Conservation (phyloP, 2,329 filamentous ascomycete species). For the Trichoderma semiorbis region DNA sequence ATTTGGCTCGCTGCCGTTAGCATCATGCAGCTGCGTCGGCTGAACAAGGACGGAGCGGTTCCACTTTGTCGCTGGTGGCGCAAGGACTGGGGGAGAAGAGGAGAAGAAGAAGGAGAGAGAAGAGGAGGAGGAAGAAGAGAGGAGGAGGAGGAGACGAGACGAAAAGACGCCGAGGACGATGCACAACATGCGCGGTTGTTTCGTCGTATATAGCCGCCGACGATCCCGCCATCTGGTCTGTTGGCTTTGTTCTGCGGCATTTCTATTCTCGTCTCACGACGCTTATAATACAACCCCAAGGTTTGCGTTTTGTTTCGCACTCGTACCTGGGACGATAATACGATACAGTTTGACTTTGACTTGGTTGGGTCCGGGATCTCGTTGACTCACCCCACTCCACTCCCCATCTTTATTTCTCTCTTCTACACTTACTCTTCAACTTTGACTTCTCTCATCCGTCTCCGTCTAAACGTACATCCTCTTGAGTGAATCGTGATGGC, state of each 20-base stretch:
- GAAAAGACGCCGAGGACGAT: not conserved
- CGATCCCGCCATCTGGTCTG: not conserved
- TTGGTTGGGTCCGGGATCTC: not conserved
- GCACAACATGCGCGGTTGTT: slow-evolving; percentile 15
- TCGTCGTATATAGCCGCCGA: slow-evolving; percentile 17
- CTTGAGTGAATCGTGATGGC: slow-evolving; percentile 32
- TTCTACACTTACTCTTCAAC: not conserved
- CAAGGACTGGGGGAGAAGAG: not conserved
- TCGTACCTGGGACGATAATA: not conserved
- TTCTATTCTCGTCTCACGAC: slow-evolving; percentile 6
- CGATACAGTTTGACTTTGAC: not conserved
- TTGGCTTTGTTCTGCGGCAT: slow-evolving; percentile 8
- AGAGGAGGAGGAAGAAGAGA: not conserved
- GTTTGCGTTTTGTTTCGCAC: not conserved
- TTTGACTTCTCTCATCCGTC: not conserved
- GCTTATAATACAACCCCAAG: not conserved
- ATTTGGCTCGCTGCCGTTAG: not conserved
- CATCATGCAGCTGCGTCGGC: not conserved
- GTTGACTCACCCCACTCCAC: not conserved
- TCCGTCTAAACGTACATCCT: not conserved
- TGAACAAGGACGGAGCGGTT: not conserved
- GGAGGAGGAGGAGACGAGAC: not conserved
- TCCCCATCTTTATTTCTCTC: not conserved
- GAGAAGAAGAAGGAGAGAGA: not conserved
- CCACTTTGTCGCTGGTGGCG: not conserved